Evolutionary conservation across 306 rosid species (phyloP).

Genomic region (Geum urbanum): DNA sequence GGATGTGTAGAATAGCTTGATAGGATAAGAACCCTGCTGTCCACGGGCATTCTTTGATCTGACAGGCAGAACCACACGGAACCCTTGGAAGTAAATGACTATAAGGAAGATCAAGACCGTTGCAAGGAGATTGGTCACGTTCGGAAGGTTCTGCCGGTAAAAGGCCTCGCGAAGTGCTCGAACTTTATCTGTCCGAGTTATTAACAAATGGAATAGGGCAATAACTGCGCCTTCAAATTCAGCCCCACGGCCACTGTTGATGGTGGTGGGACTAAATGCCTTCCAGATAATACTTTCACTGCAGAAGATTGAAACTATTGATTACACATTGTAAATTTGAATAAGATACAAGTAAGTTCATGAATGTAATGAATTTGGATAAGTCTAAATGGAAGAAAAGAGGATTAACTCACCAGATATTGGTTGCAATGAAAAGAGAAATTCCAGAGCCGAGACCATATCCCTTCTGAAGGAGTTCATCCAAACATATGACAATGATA

Average conservation of each 20-base stretch:
- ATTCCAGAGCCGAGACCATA: slow-evolving; percentile 98
- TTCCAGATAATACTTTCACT: slow-evolving; percentile 94
- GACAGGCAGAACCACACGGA: slow-evolving; percentile 93
- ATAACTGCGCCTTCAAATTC: slow-evolving; percentile 96
- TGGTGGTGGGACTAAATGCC: slow-evolving; percentile 94
- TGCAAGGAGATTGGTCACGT: slow-evolving; percentile 86
- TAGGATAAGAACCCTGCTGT: slow-evolving; percentile 94
- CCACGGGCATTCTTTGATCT: slow-evolving; percentile 96
- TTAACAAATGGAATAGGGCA: slow-evolving; percentile 84
- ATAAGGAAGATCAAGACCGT: slow-evolving; percentile 77
- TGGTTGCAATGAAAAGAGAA: slow-evolving; percentile 94
- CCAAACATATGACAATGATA: slow-evolving; percentile 89
- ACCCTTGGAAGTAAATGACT: slow-evolving; percentile 94
- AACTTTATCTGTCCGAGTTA: slow-evolving; percentile 80
- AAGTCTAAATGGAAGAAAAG: not conserved
- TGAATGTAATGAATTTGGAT: too few species aligned
- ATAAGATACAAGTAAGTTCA: not conserved
- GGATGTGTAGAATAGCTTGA: slow-evolving; percentile 89
- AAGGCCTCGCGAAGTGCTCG: slow-evolving; percentile 93
- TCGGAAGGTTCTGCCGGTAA: slow-evolving; percentile 93
- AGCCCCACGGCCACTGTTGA: slow-evolving; percentile 93
- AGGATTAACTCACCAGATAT: slow-evolving; percentile 62
- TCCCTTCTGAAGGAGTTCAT: slow-evolving; percentile 98
- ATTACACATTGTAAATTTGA: slow-evolving; percentile 1
- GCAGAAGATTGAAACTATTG: slow-evolving; percentile 22